Evolutionary conservation across 768 basidiomycete species (phyloP).

Genomic region (Trametes villosa): DNA sequence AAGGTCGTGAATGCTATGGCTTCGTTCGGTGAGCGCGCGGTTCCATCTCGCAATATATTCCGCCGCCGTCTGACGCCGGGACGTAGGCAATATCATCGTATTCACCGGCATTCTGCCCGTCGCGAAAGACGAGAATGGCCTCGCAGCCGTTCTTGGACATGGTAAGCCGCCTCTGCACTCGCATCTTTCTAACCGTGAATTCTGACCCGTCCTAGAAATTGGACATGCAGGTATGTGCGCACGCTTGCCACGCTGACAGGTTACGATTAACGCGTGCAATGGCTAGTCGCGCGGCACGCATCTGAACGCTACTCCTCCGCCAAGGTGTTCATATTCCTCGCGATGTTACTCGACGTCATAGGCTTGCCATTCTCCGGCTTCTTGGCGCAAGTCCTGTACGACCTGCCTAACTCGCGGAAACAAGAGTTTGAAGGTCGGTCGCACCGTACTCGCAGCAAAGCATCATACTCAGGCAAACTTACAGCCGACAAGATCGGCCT

Average conservation of each 20-base stretch:
- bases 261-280: background rate
- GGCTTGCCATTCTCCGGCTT: constrained; percentile 58
- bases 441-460: background rate
- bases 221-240: constrained; percentile 66
- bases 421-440: constrained; percentile 80
- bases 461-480: background rate
- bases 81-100: constrained; percentile 74
- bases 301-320: constrained; percentile 50
- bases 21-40: constrained; percentile 54
- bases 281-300: constrained; percentile 44
- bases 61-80: background rate
- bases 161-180: constrained; percentile 48
- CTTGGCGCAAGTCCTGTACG: constrained; percentile 55
- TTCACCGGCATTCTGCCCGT: constrained; percentile 89
- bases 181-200: background rate
- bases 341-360: constrained; percentile 48
- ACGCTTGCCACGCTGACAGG: background rate
- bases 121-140: constrained; percentile 74
- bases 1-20: constrained; percentile 80
- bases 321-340: constrained; percentile 47
- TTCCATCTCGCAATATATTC: constrained; percentile 1
- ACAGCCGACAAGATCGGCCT: constrained; percentile 88
- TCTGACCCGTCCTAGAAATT: constrained; percentile 55
- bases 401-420: constrained; percentile 82
- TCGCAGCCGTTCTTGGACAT: constrained; percentile 85